Conservation (phyloP, 805 yeast genomes). For the Torulaspora microellipsoides region DNA sequence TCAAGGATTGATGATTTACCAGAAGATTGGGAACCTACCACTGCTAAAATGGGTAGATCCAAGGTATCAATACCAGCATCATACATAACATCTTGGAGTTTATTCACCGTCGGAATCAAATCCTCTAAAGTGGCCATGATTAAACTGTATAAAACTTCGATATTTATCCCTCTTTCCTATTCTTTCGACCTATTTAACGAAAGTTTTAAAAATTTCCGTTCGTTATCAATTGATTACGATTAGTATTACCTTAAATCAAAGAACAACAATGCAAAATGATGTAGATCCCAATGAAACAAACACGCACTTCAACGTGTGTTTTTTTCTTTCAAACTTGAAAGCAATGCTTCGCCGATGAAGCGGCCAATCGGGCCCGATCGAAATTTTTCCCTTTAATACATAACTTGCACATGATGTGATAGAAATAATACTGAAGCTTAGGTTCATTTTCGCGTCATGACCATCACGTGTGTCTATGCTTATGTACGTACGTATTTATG, state of each 20-base stretch:
- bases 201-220: too few species aligned
- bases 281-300: too few species aligned
- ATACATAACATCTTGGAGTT: conserved; percentile 93
- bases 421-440: too few species aligned
- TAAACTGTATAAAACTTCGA: not conserved
- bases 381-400: conserved; percentile 4
- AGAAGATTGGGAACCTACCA: conserved; percentile 94
- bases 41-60: conserved; percentile 91
- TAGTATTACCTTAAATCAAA: too few species aligned
- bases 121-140: conserved; percentile 37
- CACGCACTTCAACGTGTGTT: too few species aligned
- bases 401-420: not conserved
- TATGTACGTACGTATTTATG: not conserved
- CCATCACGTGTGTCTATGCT: too few species aligned
- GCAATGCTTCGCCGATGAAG: conserved; percentile 7
- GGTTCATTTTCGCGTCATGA: too few species aligned
- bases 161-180: too few species aligned
- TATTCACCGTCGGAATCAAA: conserved; percentile 77
- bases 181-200: too few species aligned
- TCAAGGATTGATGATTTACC: conserved; percentile 95
- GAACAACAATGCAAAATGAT: too few species aligned
- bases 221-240: too few species aligned
- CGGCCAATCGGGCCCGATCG: conserved; percentile 17
- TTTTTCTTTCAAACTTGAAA: not conserved
- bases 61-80: conserved; percentile 89